Percentiles rank a stretch among this genome's conserved stretches.
Conservation (phyloP, 2,329 filamentous ascomycete species). For the Metarhizium anisopliae region DNA sequence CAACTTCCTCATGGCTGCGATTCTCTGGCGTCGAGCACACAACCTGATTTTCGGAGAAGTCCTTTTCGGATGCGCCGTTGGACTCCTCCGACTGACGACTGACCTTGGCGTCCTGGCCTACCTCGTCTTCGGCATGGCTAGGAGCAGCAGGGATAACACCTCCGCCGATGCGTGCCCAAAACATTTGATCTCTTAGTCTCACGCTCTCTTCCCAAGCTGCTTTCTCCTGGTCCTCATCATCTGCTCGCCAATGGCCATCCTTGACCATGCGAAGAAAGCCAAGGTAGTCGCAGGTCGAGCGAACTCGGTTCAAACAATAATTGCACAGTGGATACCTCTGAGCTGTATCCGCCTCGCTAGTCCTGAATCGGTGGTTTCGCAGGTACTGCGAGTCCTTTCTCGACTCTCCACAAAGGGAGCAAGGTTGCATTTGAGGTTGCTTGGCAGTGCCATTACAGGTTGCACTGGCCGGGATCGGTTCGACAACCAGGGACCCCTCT, state of each 20-base stretch:
- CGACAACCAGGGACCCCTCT: constrained; percentile 79
- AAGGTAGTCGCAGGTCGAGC: constrained; percentile 86
- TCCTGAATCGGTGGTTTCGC: constrained; percentile 80
- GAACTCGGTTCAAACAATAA: constrained; percentile 75
- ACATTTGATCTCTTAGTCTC: constrained; percentile 85
- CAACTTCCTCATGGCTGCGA: neutral
- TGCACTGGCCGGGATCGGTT: constrained; percentile 63
- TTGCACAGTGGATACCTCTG: constrained; percentile 84
- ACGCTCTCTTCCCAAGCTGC: constrained; percentile 93
- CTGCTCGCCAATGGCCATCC: constrained; percentile 83
- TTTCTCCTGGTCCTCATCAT: constrained; percentile 75
- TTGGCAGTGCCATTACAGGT: constrained; percentile 40
- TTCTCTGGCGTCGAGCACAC: constrained; percentile 2
- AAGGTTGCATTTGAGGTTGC: constrained; percentile 52
- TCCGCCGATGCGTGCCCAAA: constrained; percentile 88
- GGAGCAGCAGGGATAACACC: constrained; percentile 66
- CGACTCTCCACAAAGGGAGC: constrained; percentile 80
- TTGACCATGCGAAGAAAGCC: constrained; percentile 86
- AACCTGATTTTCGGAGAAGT: neutral
- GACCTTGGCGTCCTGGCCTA: neutral
- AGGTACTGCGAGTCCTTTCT: constrained; percentile 62
- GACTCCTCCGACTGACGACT: neutral
- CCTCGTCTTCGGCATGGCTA: constrained; percentile 5
- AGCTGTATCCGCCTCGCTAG: constrained; percentile 76
- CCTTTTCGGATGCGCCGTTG: neutral